Percentiles rank a stretch among this genome's conserved stretches.
Evolutionary conservation across 179 eudicot species (phyloP).

Genomic region (Beta corolliflora): DNA sequence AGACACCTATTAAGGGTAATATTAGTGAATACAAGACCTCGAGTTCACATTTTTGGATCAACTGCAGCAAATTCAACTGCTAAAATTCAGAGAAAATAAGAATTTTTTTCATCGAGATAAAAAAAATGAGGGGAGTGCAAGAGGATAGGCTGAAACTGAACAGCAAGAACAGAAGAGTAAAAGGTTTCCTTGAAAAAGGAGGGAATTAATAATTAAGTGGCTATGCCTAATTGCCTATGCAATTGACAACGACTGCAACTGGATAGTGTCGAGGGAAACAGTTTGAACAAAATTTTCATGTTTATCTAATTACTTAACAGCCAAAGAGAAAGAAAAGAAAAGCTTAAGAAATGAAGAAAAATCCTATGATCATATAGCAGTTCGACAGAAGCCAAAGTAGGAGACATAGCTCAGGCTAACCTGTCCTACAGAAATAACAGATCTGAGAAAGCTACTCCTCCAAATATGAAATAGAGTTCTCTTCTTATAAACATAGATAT

Average conservation of each 20-base stretch:
- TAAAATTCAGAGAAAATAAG: constrained; percentile 5
- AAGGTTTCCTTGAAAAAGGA: background rate
- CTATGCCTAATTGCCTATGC: background rate
- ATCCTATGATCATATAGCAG: background rate
- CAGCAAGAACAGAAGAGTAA: background rate
- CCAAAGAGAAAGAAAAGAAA: background rate
- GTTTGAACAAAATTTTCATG: background rate
- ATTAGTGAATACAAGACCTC: background rate
- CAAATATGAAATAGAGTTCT: background rate
- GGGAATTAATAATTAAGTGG: background rate
- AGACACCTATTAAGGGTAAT: constrained; percentile 3
- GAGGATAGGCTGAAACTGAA: background rate
- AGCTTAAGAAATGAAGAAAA: background rate
- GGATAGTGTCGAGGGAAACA: background rate
- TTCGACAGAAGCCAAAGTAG: background rate
- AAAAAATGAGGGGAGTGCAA: constrained; percentile 5
- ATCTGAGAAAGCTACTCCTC: background rate
- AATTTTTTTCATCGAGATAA: background rate
- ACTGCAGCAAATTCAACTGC: constrained; percentile 26
- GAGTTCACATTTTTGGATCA: constrained; percentile 32
- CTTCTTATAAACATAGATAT: background rate
- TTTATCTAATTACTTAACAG: background rate
- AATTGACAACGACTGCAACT: background rate
- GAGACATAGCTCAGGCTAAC: background rate
- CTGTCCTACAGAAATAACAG: background rate